These are phyloP conservation scores for Harringtonia lauricola DNA, from an alignment of 2,329 filamentous ascomycete species.

Conservation along the genomic window DNA sequence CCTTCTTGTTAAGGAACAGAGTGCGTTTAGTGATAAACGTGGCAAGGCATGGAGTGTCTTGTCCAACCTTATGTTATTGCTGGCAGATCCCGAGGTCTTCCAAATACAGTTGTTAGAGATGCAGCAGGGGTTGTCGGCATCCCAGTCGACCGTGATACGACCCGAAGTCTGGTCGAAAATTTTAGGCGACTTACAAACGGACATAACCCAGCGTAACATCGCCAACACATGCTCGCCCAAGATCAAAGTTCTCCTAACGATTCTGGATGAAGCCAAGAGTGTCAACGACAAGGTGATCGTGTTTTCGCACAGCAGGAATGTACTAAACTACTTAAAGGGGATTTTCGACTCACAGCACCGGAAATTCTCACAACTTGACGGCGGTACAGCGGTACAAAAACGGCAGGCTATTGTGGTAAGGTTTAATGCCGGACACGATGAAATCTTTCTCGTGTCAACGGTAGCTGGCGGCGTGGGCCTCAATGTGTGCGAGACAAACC, in stretches of 20 bases:
- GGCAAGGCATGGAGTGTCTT: constrained; percentile 25
- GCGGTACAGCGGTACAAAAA: constrained; percentile 39
- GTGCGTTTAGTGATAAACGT: constrained; percentile 5
- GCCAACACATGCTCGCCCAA: constrained; percentile 52
- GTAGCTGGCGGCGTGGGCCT: constrained; percentile 71
- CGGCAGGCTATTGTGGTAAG: constrained; percentile 54
- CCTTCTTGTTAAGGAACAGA: constrained; percentile 23
- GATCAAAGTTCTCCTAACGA: constrained; percentile 52
- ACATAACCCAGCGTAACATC: constrained; percentile 27
- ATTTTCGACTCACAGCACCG: constrained; percentile 39
- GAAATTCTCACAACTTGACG: constrained; percentile 54
- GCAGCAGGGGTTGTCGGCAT: constrained; percentile 1
- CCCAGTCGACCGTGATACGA: constrained; percentile 9
- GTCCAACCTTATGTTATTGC: constrained; percentile 33
- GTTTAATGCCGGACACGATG: constrained; percentile 50
- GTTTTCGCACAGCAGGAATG: constrained; percentile 63
- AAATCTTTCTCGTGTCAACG: constrained; percentile 74
- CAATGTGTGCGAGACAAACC: constrained; percentile 74
- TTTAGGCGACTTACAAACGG: constrained; percentile 19
- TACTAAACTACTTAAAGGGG: constrained; percentile 56
- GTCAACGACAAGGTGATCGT: constrained; percentile 65
- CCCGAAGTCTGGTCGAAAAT: constrained; percentile 19
- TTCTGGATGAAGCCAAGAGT: constrained; percentile 53
- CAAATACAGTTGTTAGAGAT: constrained; percentile 21
- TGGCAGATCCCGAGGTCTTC: constrained; percentile 41